Conservation (phyloP, 2,329 filamentous ascomycete genomes). For the Scleromitrula shiraiana region DNA sequence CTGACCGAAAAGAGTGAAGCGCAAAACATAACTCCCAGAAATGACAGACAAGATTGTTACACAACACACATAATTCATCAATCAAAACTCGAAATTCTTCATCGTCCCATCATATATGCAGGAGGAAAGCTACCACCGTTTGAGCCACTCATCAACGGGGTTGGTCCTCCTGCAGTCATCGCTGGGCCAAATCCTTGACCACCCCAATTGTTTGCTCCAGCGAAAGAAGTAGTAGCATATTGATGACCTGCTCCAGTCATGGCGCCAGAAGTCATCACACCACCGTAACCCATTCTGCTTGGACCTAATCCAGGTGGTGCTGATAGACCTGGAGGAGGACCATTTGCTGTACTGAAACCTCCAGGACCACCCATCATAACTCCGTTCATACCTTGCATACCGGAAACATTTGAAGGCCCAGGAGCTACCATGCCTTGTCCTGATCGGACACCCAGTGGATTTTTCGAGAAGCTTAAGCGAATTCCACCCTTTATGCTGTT, state of each 20-base stretch:
- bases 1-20: background rate
- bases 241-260: slow-evolving; percentile 20
- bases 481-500: slow-evolving; percentile 95
- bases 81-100: slow-evolving; percentile 15
- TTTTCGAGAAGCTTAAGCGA: slow-evolving; percentile 93
- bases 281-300: slow-evolving; percentile 23
- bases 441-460: slow-evolving; percentile 84
- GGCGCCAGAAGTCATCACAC: slow-evolving; percentile 17
- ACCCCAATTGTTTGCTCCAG: slow-evolving; percentile 25
- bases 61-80: background rate
- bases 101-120: slow-evolving; percentile 32
- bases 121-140: slow-evolving; percentile 26
- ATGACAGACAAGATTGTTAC: slow-evolving; percentile 5
- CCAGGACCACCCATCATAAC: slow-evolving; percentile 38
- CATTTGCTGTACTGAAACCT: slow-evolving; percentile 37
- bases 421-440: slow-evolving; percentile 45
- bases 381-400: slow-evolving; percentile 50
- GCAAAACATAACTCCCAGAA: slow-evolving; percentile 16
- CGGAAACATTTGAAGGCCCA: slow-evolving; percentile 34
- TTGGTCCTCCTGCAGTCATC: slow-evolving; percentile 27
- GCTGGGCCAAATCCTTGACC: slow-evolving; percentile 21
- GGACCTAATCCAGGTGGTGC: slow-evolving; percentile 62
- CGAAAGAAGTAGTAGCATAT: slow-evolving; percentile 22
- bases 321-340: slow-evolving; percentile 72
- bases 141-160: slow-evolving; percentile 24